phyloP scores from a whole-genome alignment of 768 basidiomycete species.

The Megacollybia marginata region DNA sequence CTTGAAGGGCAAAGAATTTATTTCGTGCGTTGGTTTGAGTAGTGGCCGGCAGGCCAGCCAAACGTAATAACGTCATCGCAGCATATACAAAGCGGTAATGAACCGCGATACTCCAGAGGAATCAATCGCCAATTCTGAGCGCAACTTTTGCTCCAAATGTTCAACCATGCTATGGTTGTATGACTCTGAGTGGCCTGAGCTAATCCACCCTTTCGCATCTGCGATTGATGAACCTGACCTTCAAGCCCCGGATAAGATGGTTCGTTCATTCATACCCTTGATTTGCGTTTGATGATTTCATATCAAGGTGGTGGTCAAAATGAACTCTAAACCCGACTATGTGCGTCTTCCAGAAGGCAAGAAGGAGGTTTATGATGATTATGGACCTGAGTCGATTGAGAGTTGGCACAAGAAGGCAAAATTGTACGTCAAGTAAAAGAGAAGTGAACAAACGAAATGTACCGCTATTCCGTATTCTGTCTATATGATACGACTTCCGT shows the following conservation, averaged over 20 bases:
- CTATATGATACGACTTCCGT: no score
- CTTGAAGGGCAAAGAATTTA: slow-evolving; percentile 41
- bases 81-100: slow-evolving; percentile 57
- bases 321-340: slow-evolving; percentile 47
- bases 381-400: slow-evolving; percentile 41
- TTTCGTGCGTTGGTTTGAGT: slow-evolving; percentile 43
- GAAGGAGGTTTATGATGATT: slow-evolving; percentile 39
- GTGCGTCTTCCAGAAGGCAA: slow-evolving; percentile 56
- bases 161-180: slow-evolving; percentile 64
- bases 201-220: slow-evolving; percentile 62
- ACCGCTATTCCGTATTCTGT: no score
- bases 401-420: slow-evolving; percentile 51
- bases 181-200: slow-evolving; percentile 50
- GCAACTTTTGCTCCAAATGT: slow-evolving; percentile 59
- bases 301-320: slow-evolving; percentile 36
- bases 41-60: background rate
- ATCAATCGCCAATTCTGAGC: slow-evolving; percentile 41
- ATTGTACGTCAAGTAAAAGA: slow-evolving; percentile 25
- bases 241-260: slow-evolving; percentile 42
- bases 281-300: background rate
- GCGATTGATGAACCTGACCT: slow-evolving; percentile 58
- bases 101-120: slow-evolving; percentile 47
- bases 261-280: slow-evolving; percentile 16
- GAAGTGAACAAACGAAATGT: no score
- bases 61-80: slow-evolving; percentile 11